Conservation (phyloP, 495 filamentous ascomycete species). For the Xylaria scruposa region DNA sequence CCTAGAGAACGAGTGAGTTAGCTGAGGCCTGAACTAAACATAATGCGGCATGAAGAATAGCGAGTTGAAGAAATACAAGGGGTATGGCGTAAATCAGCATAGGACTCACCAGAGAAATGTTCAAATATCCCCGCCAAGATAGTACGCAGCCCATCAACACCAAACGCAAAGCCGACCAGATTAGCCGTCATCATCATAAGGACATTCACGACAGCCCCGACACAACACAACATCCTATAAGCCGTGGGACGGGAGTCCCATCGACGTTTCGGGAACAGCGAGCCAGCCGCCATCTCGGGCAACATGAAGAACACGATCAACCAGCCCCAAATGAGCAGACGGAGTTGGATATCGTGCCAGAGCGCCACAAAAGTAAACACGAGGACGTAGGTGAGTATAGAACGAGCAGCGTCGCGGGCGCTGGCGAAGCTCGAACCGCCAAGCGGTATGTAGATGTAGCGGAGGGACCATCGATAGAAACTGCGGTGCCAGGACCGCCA, state of each 20-base stretch:
- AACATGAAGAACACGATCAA: conserved; percentile 91
- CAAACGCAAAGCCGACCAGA: conserved; percentile 91
- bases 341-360: conserved; percentile 97
- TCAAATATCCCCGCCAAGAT: conserved; percentile 76
- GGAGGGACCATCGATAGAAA: conserved; percentile 91
- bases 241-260: conserved; percentile 71
- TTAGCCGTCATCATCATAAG: conserved; percentile 97
- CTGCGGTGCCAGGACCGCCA: conserved; percentile 96
- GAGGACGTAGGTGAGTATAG: conserved; percentile 74
- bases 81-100: background rate
- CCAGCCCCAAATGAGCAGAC: conserved; percentile 96
- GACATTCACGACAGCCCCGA: conserved; percentile 87
- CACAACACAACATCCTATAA: conserved; percentile 80
- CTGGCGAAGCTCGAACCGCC: conserved; percentile 68
- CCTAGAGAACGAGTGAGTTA: conserved; percentile 48
- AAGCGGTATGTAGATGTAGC: conserved; percentile 93
- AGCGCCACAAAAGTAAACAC: conserved; percentile 98
- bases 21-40: background rate
- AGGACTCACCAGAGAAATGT: conserved; percentile 66
- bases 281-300: conserved; percentile 76
- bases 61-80: too few relatives aligned
- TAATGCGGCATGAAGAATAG: background rate
- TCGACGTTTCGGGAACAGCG: conserved; percentile 71
- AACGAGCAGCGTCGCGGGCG: conserved; percentile 45
- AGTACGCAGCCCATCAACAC: conserved; percentile 82